Base-by-base conservation (phyloP, 129 eudicot species). In the Arctium lappa region DNA sequence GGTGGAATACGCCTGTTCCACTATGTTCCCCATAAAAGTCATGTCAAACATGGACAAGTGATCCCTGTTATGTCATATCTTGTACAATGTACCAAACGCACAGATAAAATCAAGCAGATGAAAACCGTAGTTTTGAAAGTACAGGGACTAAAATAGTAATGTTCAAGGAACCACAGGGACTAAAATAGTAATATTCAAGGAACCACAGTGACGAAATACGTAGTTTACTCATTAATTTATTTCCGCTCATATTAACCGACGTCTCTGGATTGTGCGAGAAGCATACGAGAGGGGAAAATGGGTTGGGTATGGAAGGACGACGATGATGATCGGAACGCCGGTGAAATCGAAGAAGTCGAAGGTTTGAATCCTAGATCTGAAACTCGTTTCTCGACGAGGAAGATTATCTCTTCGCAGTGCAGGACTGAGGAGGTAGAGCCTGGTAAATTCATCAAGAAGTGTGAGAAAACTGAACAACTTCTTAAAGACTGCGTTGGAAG, bases 371-470 rank as follows among this genome's bases (percentile, higher is more conserved):
- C 82, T 78, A 40, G 74, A 69, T 83, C 88, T 42, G 85, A 77
- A 8, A 87, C 72, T n/a, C 81, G 76, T 29, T 89, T 87, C 83
- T 88, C 89, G 32, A 91, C 97, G 62, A 85, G 97, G 90, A 93
- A 84, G 86, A 85, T 93, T 5, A 88, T 93, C 38, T 74, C 72
- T 29, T 83, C 97, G 0, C 86, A 93, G 81, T 95, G 99, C 92
- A 90, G 82, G 80, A 95, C 97, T 1, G 95, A 93, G 79, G 97
- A 93, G 82, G 93, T 90, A 38, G 99, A 95, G 88, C 93, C 97
- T 29, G 99, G 99, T 1, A 93, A 91, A 82, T 93, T 93, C 83
- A 73, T 95, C 32, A 86, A 90, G 48, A 95, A 91, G 77, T 95
- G 99, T 88, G 93, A 95, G 73, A 95, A 93, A 72, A 93, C 92